Evolutionary conservation across 495 filamentous ascomycete species (phyloP), one percentile per base, ranked within the genome.

Genomic region (Neohortaea acidophila): DNA sequence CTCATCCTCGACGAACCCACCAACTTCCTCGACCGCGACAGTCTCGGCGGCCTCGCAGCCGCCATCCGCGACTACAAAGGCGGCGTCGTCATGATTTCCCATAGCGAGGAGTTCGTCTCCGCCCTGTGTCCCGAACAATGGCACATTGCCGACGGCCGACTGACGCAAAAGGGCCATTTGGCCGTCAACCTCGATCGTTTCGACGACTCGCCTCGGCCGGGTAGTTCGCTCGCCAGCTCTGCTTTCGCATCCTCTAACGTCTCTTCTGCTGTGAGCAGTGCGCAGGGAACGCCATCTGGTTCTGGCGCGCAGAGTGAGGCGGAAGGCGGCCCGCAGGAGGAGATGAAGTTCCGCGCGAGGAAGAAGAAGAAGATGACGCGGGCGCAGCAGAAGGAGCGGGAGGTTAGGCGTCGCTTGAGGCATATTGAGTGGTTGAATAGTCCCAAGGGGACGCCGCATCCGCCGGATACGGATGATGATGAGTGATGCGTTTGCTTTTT

Each of bases 311-410:
- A 78, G 29, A 93, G 91, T 65, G 89, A 81, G 7, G 80, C 67
- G 3, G 91, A 96, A 60, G 86, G 55, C 15, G 47, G 84, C 40
- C n/a, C n/a, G n/a, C 68, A 66, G 21, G 70, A 69, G 14, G 73
- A 84, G 12, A 70, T 97, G 65, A 84, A 89, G 59, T 97, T 97
- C 75, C 78, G 76, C 57, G 70, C 84, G 52, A 84, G 86, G 69
- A 83, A 83, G 70, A 94, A 93, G 79, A 94, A 87, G 77, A 97
- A 97, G 82, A 68, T 92, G 73, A 97, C 89, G 34, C 79, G 87
- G 62, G 82, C 80, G 58, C 86, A 97, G 63, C 44, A 84, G 52
- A 97, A 97, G 70, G 89, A 97, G 48, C 68, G 80, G 2, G 91
- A 97, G 59, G 77, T 77, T 20, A 69, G 89, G 45, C 71, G 87